phyloP scores from a whole-genome alignment of 2,329 filamentous ascomycete species.

The Ophiostoma fasciatum region DNA sequence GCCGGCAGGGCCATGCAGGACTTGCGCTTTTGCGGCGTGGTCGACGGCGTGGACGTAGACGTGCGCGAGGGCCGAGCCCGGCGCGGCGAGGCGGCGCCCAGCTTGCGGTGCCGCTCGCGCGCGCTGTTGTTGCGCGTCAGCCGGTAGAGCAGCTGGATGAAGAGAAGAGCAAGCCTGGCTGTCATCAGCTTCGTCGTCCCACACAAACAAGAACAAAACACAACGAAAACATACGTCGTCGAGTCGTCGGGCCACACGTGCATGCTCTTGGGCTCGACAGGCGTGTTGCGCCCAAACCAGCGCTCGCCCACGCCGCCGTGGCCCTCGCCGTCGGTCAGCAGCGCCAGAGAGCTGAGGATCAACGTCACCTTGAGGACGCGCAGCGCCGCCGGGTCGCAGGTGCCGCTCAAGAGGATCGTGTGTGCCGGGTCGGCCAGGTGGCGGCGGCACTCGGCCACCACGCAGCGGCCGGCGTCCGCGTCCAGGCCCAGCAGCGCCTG shows the following conservation, averaged over 20 bases:
- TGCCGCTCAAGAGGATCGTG: constrained; percentile 4
- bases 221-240: constrained; percentile 3
- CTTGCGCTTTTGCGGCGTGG: neutral
- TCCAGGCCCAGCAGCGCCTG: constrained; percentile 6
- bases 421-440: constrained; percentile 5
- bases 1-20: too few species aligned
- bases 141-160: constrained; percentile 10
- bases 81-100: neutral
- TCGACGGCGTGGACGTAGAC: neutral
- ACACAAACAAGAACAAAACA: neutral
- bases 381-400: constrained; percentile 4
- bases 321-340: constrained; percentile 4
- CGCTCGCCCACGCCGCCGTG: constrained; percentile 5
- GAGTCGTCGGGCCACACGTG: constrained; percentile 11
- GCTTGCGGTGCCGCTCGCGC: constrained; percentile 2
- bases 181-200: too few species aligned
- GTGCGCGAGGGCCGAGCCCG: neutral
- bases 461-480: neutral
- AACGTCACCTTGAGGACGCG: constrained; percentile 8
- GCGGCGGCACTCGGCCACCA: constrained; percentile 3
- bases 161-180: constrained; percentile 5
- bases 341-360: constrained; percentile 4
- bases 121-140: constrained; percentile 5
- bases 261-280: neutral
- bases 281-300: constrained; percentile 5